These are phyloP conservation scores for Acer saccharum DNA, from an alignment of 345 rosid species.

Conservation along the genomic window DNA sequence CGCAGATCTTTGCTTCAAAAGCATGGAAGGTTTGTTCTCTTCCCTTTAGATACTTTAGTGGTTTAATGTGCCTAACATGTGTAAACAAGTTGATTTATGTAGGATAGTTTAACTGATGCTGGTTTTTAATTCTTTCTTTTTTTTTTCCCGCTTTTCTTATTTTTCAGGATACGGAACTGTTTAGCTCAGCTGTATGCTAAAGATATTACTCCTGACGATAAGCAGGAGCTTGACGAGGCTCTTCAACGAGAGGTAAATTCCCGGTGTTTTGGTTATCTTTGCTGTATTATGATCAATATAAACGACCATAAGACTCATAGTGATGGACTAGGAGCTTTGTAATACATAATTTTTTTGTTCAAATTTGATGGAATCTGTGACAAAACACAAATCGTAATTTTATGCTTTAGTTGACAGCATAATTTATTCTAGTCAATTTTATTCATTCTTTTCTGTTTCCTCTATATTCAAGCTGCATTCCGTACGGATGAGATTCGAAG, in stretches of 20 bases:
- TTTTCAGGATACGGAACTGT: too few species aligned
- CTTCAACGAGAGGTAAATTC: constrained; percentile 80
- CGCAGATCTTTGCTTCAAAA: too few species aligned
- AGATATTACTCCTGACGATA: constrained; percentile 96
- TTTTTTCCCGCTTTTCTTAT: too few species aligned
- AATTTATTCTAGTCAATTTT: background rate
- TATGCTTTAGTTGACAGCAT: background rate
- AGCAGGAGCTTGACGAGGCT: constrained; percentile 98
- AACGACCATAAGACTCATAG: background rate
- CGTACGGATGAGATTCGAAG: constrained; percentile 99
- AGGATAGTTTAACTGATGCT: too few species aligned
- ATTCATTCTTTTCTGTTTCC: background rate
- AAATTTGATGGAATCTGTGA: background rate
- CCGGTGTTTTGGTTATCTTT: background rate
- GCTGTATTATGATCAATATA: background rate
- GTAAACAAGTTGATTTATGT: too few species aligned
- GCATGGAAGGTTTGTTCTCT: too few species aligned
- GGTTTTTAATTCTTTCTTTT: too few species aligned
- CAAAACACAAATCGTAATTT: background rate
- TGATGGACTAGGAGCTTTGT: background rate
- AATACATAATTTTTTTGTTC: background rate
- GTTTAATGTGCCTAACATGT: too few species aligned
- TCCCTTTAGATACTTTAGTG: too few species aligned
- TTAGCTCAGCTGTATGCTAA: constrained; percentile 90
- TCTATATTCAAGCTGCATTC: constrained; percentile 99